phyloP scores from a whole-genome alignment of 148 eudicot genomes.

The Rhododendron henanense region DNA sequence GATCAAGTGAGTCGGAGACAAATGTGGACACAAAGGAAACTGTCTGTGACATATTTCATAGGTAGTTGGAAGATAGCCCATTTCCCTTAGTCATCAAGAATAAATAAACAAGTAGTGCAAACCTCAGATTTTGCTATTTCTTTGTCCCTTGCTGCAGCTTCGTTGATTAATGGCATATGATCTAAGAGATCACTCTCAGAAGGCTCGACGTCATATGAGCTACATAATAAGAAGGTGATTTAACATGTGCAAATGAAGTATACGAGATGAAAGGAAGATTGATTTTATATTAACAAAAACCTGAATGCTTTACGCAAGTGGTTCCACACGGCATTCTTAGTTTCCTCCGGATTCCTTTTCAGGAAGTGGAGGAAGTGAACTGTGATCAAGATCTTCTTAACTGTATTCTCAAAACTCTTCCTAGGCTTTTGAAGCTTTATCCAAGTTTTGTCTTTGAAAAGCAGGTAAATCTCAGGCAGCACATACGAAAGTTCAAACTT shows the following conservation, averaged over 20 bases:
- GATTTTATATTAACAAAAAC: conserved; percentile 21
- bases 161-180: conserved; percentile 41
- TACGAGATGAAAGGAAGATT: neutral
- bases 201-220: conserved; percentile 47
- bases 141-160: conserved; percentile 50
- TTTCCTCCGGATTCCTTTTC: conserved; percentile 44
- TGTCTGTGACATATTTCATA: neutral
- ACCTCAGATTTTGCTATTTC: conserved; percentile 52
- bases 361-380: conserved; percentile 61
- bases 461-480: conserved; percentile 54
- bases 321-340: conserved; percentile 39
- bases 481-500: conserved; percentile 54
- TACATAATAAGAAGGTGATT: conserved; percentile 22
- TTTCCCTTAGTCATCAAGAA: neutral
- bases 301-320: conserved; percentile 48
- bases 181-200: conserved; percentile 44
- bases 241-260: neutral
- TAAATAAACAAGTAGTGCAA: neutral
- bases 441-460: conserved; percentile 60
- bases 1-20: neutral
- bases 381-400: conserved; percentile 44
- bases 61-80: neutral
- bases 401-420: conserved; percentile 34
- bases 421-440: conserved; percentile 53
- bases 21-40: neutral